phyloP scores from a whole-genome alignment of 768 basidiomycete species.

The Amanita pseudoporphyria region DNA sequence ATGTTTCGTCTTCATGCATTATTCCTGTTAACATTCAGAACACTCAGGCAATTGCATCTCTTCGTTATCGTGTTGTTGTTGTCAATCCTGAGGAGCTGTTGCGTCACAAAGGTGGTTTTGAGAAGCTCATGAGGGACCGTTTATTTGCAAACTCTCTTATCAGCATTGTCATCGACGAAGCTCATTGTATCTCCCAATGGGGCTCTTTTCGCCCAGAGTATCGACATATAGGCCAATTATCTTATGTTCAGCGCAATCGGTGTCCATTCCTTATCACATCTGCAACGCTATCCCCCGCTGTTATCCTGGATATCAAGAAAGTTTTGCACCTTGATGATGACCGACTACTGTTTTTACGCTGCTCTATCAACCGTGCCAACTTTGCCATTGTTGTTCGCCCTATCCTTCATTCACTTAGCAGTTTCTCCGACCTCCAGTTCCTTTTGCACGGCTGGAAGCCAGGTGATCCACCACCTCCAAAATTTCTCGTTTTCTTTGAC shows the following conservation, averaged over 20 bases:
- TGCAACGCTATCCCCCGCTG: not conserved
- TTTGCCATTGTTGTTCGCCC: not conserved
- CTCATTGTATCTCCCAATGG: too few species aligned
- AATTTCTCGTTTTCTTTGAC: conserved; percentile 1
- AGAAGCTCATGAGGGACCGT: not conserved
- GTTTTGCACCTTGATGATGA: not conserved
- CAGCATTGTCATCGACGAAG: too few species aligned
- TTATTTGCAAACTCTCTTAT: conserved; percentile 10
- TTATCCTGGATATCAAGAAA: not conserved
- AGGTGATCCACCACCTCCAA: not conserved
- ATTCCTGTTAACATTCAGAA: not conserved
- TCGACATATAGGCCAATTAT: conserved; percentile 10
- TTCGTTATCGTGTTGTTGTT: not conserved
- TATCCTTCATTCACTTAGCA: not conserved
- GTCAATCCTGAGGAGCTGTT: not conserved
- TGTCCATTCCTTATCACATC: not conserved
- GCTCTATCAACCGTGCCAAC: not conserved
- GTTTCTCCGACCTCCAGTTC: not conserved
- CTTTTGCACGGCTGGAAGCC: not conserved
- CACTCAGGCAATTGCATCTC: not conserved
- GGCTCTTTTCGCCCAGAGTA: conserved; percentile 23
- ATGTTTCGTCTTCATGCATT: not conserved
- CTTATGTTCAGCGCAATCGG: not conserved
- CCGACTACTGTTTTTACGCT: not conserved
- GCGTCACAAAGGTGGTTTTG: not conserved